Base-by-base conservation (phyloP, 1,139 yeast genomes). In the Trichomonascaceae sp. region DNA sequence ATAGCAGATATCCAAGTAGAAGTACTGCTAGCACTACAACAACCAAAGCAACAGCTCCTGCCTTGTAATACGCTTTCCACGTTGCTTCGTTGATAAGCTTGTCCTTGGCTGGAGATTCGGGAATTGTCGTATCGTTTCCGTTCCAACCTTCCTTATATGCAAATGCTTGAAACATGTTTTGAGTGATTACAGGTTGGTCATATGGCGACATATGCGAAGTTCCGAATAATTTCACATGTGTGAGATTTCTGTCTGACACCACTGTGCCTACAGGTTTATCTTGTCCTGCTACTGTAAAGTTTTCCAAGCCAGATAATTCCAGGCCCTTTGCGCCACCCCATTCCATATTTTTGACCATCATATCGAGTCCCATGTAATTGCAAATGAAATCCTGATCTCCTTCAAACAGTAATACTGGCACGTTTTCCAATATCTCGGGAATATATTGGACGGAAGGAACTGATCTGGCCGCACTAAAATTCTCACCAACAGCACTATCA, bases 201-300 rank as follows among this genome's bases (percentile, higher is more conserved):
- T 82, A 86, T 1, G 99, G 96, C 20, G 91, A 96, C 99, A 93
- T 93, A 67, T 93, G 99, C 3, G 95, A 85, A 0, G 96, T 81
- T 62, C 88, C 82, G 65, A 74, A 82, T 1, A 91, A 81, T 58
- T 83, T 81, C 30, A 88, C 81, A 67, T 85, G 87, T 0, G 96
- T 87, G 63, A 93, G 74, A 63, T 88, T 88, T 58, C 90, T 78
- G 54, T 83, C 91, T 9, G 61, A 54, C 46, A 63, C 70, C 39
- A 66, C 62, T 17, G 57, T 50, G 12, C 77, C 77, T 1, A 62
- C 67, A 1, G 58, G 57, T 4, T 57, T 52, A 8, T 63, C 67
- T n/a, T 64, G 17, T 7, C 27, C 53, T 17, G 12, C 36, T 36
- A 50, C 22, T 57, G 43, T 63, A 58, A 15, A 45, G 47, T 73